A percentile compares a stretch with the other conserved stretches of the same genome.
phyloP scores from a whole-genome alignment of 2,329 filamentous ascomycete species.

The Lasiodiplodia sp. region DNA sequence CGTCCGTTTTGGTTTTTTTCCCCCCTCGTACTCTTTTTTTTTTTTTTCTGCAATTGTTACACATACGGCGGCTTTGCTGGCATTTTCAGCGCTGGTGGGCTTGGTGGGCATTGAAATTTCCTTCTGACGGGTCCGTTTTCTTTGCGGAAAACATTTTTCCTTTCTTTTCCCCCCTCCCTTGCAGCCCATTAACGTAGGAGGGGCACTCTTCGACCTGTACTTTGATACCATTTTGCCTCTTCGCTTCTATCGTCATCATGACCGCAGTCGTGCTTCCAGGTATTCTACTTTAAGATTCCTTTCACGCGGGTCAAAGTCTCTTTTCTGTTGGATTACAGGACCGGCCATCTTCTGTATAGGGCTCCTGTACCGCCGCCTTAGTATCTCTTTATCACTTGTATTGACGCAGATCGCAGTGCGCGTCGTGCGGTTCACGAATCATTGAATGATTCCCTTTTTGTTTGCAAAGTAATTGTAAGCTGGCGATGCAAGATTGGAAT shows the following conservation, averaged over 20 bases:
- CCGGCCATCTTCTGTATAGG: not conserved
- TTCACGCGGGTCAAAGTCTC: not conserved
- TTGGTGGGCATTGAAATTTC: constrained; percentile 12
- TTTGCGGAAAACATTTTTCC: constrained; percentile 17
- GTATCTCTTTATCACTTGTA: constrained; percentile 9
- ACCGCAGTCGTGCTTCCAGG: not conserved
- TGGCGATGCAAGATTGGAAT: constrained; percentile 23
- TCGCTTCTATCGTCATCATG: not conserved
- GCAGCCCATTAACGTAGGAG: constrained; percentile 12
- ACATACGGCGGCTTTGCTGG: constrained; percentile 22
- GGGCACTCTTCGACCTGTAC: constrained; percentile 19
- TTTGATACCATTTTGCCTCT: constrained; percentile 17
- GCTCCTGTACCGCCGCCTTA: not conserved
- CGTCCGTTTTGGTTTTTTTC: not conserved
- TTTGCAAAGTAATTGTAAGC: not conserved
- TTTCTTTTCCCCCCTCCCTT: constrained; percentile 1
- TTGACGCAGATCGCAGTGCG: constrained; percentile 18
- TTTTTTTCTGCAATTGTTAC: not conserved
- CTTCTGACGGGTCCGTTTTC: constrained; percentile 12
- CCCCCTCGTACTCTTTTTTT: not conserved
- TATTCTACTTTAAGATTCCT: constrained; percentile 3
- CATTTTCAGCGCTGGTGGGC: constrained; percentile 24
- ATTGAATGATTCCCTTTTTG: constrained; percentile 1
- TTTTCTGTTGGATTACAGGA: not conserved
- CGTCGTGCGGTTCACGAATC: constrained; percentile 18